Evolutionary conservation across 257 asterid species (phyloP).

Genomic region (Capsicum rhomboideum): DNA sequence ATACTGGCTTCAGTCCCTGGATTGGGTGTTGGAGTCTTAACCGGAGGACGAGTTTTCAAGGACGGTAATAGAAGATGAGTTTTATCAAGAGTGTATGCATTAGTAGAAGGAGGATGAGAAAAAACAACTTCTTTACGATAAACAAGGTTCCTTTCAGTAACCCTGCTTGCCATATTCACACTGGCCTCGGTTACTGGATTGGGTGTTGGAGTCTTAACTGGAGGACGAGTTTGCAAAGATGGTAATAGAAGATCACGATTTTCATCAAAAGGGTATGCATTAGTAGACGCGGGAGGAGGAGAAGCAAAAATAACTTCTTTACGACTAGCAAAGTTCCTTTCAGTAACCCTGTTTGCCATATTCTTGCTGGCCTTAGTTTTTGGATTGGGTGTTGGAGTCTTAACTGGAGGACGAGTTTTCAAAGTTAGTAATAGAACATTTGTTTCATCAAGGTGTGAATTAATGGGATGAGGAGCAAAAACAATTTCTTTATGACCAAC

Average conservation of each 20-base stretch:
- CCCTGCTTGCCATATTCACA: neutral
- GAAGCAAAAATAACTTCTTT: too few relatives aligned
- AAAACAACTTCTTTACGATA: neutral
- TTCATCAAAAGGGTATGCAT: too few relatives aligned
- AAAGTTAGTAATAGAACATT: neutral
- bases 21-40: constrained; percentile 15
- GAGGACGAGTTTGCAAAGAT: neutral
- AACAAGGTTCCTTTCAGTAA: neutral
- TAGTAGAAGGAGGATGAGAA: neutral
- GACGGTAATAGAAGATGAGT: neutral
- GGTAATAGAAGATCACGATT: neutral
- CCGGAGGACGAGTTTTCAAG: neutral
- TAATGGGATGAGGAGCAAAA: neutral
- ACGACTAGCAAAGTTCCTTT: too few relatives aligned
- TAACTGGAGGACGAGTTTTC: neutral
- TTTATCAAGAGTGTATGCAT: neutral
- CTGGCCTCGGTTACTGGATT: neutral
- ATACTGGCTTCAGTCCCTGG: neutral
- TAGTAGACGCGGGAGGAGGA: too few relatives aligned
- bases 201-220: neutral
- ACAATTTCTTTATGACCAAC: neutral
- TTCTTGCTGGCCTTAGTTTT: too few relatives aligned
- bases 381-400: too few relatives aligned
- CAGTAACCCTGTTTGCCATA: too few relatives aligned
- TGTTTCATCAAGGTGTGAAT: neutral